Evolutionary conservation across 2,329 filamentous ascomycete genomes (phyloP), one percentile per base, ranked within the genome.

Genomic region (Neonectria ditissima): DNA sequence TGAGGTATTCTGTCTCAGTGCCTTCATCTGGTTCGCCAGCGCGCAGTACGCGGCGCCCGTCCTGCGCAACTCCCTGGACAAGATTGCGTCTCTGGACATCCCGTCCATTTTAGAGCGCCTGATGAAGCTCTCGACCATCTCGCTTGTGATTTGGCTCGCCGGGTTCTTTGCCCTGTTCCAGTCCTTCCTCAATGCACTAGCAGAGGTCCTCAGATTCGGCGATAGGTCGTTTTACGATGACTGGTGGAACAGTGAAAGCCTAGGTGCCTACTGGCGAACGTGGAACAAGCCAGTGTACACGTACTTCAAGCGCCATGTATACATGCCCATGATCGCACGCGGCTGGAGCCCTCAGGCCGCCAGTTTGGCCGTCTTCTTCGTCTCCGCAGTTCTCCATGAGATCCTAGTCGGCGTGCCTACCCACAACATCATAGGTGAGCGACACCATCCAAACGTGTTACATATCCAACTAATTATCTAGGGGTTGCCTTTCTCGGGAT

Each of bases 281-380:
- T 99, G 96, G 96, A 99, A 99, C 81, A 97, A 97, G 77, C 96
- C 96, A 1, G 95, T 99, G 6, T 97, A 97, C 75, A 91, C 94
- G 62, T 99, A 97, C 79, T 98, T 99, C 90, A 94, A 93, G 74
- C 86, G 96, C 39, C 96, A 99, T 77, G 89, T 99, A 55, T 98
- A 96, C 80, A 91, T 91, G 41, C 96, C 96, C 1, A 85, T 99
- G 67, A 85, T 97, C 32, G 93, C 92, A 1, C 87, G 96, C 50
- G 96, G 96, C 1, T 94, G 92, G 84, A 91, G 87, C 60, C 86
- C 90, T 9, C 80, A 82, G 3, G 76, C 86, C 1, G 93, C 96
- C 2, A 95, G 93, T 73, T 82, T 92, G 28, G 85, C 91, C 62
- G 96, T 98, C 10, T 99, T 99, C 78, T 81, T 93, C 16, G 87